Evolutionary conservation across 2,329 filamentous ascomycete genomes (phyloP), one percentile per base, ranked within the genome.

Genomic region (Rugonectria rugulosa): DNA sequence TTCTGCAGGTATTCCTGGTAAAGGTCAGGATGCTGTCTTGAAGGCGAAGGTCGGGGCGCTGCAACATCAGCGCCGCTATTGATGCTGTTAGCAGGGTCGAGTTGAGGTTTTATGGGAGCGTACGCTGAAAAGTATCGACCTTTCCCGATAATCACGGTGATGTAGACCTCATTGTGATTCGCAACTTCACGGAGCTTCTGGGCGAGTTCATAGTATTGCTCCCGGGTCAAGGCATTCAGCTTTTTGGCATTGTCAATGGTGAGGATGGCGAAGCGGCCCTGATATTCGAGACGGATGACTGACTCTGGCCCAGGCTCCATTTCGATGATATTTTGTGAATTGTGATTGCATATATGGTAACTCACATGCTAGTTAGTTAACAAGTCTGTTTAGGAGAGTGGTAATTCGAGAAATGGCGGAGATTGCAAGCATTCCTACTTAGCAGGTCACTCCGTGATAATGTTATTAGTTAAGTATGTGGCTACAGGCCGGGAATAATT

Each of bases 51-150:
- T 57, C 80, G 79, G 36, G 75, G 71, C 57, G 86, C 79, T 49
- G 83, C 81, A 17, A 96, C 88, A 71, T 97, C 90, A 61, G 91
- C 92, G 68, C 92, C 92, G 61, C 90, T 94, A 70, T 21, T 24
- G 14, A 32, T 19, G 15, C 4, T 12, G 40, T 66, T 21, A 61
- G 8, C 29, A 32, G n/a, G 12, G 11, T 27, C 7, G 26, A n/a
- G 57, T 19, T 19, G n/a, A 15, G 21, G 4, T 17, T 11, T 15
- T 29, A n/a, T 21, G 15, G 14, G 31, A 4, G 73, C 85, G 68
- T 82, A 96, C 91, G 94, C 93, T 10, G 92, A 97, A 78, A 98
- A 98, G 70, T 78, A 88, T 8, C 84, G 82, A n/a, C 94, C 94
- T 55, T 86, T 92, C 67, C 87, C 95, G 0, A 92, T 90, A 3